Evolutionary conservation across 768 basidiomycete genomes (phyloP), one percentile per base, ranked within the genome.

Genomic region (Trametes elegans): DNA sequence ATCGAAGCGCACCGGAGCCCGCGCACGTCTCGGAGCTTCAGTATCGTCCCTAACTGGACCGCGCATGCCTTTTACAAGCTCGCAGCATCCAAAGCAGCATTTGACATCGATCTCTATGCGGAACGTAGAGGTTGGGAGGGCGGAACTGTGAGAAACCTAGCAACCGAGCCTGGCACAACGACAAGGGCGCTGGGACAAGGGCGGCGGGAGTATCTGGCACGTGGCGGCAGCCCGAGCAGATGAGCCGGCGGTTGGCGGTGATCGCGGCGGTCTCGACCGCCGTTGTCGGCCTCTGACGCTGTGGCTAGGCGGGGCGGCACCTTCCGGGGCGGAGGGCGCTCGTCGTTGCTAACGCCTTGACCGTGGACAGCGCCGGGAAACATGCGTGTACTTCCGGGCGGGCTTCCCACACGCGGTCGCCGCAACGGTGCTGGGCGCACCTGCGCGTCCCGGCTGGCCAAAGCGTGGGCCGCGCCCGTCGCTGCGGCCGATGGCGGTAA

Each of bases 191-290:
- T 27, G 9, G 28, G 4, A 16, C 24, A 13, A 10, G 49, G 11
- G 29, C 23, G 19, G 18, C 21, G 28, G 14, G 41, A 5, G 11
- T 4, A 43, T 32, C 32, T n/a, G n/a, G n/a, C 49, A 51, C 49
- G 49, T 51, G 49, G 38, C 7, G 19, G 5, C 4, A 13, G 32
- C 14, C 10, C 29, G 11, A 28, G 7, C 28, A 39, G 16, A 7
- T 5, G 47, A 13, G 49, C 39, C 29, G 49, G 28, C 49, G 49
- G 49, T 51, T 42, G 49, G 39, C 42, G 40, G 40, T 26, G 49
- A 51, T 51, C 39, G 49, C 49, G 49, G 49, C 39, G 39, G 49
- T 41, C 49, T 42, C 2, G 49, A 42, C 49, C 49, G 48, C 48
- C 38, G 48, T 40, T 29, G 38, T 41, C 39, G 49, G 39, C 7